These are phyloP conservation scores for Tolypocladium album DNA, from an alignment of 2,329 filamentous ascomycete species.

Conservation along the genomic window DNA sequence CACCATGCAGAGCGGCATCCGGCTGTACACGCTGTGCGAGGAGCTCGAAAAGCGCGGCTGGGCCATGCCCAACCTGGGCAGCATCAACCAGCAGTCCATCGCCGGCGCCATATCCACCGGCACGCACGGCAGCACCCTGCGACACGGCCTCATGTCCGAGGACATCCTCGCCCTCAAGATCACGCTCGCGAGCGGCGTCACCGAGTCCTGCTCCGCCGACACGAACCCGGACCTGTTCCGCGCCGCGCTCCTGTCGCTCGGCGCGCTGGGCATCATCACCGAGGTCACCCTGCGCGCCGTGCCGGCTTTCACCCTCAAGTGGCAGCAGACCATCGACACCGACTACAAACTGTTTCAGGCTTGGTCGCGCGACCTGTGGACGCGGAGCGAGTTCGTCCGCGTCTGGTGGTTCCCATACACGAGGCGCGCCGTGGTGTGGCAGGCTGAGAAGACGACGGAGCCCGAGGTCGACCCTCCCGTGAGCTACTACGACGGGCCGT, in stretches of 20 bases:
- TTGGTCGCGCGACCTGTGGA: slow-evolving; percentile 74
- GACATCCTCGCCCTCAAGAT: slow-evolving; percentile 65
- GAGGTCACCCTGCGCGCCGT: slow-evolving; percentile 80
- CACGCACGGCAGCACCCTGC: slow-evolving; percentile 81
- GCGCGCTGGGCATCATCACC: slow-evolving; percentile 81
- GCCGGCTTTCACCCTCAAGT: slow-evolving; percentile 72
- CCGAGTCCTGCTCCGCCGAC: slow-evolving; percentile 57
- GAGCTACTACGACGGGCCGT: slow-evolving; percentile 69
- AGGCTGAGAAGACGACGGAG: slow-evolving; percentile 65
- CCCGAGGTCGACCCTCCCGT: slow-evolving; percentile 45
- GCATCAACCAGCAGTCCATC: slow-evolving; percentile 89
- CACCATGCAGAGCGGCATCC: slow-evolving; percentile 79
- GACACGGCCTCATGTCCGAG: slow-evolving; percentile 76
- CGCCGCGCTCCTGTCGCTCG: slow-evolving; percentile 77
- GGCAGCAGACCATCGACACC: slow-evolving; percentile 69
- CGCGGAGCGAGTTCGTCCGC: slow-evolving; percentile 73
- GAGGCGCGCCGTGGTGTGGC: slow-evolving; percentile 79
- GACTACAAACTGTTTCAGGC: slow-evolving; percentile 57
- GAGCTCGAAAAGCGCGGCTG: slow-evolving; percentile 66
- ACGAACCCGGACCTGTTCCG: slow-evolving; percentile 73
- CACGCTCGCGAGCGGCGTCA: slow-evolving; percentile 70
- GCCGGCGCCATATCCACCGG: slow-evolving; percentile 87
- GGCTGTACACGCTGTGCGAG: slow-evolving; percentile 62
- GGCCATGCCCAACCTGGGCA: slow-evolving; percentile 84
- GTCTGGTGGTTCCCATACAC: slow-evolving; percentile 98